phyloP scores from a whole-genome alignment of 257 asterid species.

The Penstemon eatonii region DNA sequence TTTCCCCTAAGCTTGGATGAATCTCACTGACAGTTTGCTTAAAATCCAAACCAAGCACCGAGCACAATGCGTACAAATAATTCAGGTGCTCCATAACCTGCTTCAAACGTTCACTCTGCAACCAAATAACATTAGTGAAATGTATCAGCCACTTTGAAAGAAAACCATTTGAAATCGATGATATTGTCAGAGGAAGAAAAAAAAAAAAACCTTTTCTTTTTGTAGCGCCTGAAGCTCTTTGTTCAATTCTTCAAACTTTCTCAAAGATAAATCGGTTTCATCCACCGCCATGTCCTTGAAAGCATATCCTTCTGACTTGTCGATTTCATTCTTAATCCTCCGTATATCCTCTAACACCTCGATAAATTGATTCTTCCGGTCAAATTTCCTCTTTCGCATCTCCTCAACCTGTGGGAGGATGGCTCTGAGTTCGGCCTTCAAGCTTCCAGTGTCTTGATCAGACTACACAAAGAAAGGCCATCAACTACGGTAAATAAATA shows the following conservation, averaged over 20 bases:
- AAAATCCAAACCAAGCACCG: constrained; percentile 91
- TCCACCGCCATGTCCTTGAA: constrained; percentile 43
- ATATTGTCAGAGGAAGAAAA: too few relatives aligned
- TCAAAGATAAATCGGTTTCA: constrained; percentile 75
- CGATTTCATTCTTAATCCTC: constrained; percentile 64
- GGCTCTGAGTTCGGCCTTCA: constrained; percentile 77
- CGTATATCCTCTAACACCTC: constrained; percentile 68
- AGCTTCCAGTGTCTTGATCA: constrained; percentile 72
- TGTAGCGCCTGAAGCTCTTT: constrained; percentile 78
- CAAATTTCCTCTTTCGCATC: constrained; percentile 80
- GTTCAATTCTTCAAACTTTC: constrained; percentile 83
- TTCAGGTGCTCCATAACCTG: constrained; percentile 68
- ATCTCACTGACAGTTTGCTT: constrained; percentile 64
- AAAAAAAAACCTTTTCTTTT: constrained; percentile 67
- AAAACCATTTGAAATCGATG: neutral
- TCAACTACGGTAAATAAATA: too few relatives aligned
- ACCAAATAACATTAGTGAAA: constrained; percentile 13
- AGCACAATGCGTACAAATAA: constrained; percentile 69
- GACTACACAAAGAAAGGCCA: constrained; percentile 43
- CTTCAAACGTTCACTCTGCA: constrained; percentile 91
- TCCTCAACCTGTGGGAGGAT: constrained; percentile 87
- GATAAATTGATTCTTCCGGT: constrained; percentile 69
- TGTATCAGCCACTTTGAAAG: constrained; percentile 20
- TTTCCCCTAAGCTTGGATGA: constrained; percentile 81
- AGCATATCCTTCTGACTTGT: constrained; percentile 37